Base-by-base conservation (phyloP, 1,284 basidiomycete genomes). In the Trametes polyzona region DNA sequence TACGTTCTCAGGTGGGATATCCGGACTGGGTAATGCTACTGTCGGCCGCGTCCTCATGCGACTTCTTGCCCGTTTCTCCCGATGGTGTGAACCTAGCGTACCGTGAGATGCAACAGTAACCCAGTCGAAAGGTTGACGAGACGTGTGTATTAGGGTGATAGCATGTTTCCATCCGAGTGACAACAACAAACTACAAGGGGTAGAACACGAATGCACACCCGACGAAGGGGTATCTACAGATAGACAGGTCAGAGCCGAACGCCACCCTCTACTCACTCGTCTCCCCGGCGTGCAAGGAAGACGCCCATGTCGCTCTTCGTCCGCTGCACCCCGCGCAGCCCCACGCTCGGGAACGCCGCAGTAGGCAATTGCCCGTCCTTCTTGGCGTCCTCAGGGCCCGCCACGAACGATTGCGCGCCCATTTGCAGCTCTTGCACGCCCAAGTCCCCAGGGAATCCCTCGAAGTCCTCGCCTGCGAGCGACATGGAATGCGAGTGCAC, bases 251-350 rank as follows among this genome's bases (percentile, higher is more conserved):
- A n/a, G n/a, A n/a, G n/a, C n/a, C n/a, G n/a, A n/a, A n/a, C n/a
- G n/a, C n/a, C 24, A 23, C 8, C 12, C 23, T 26, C 33, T 11
- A 17, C 32, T 65, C 52, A 67, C 52, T 67, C 60, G 26, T 71
- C 69, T 3, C 70, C 71, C 17, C 71, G 54, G 7, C 64, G 61
- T 12, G 71, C 71, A 8, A 73, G 63, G 64, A 71, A 71, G 32
- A 71, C 71, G 30, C 71, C 71, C 62, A 66, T 67, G 52, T 71
- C 69, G 59, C 71, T 69, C 52, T 69, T 71, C 47, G 67, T 67
- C 35, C 69, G 52, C 42, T 65, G 63, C 17, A 64, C 43, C 19
- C 69, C 68, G 30, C 64, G 57, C 23, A 73, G 57, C 4, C 71
- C 71, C 5, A 65, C 62, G 54, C 67, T 71, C 17, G 71, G 71